Evolutionary conservation across 2,329 filamentous ascomycete species (phyloP).

Genomic region (Exophiala bonariae): DNA sequence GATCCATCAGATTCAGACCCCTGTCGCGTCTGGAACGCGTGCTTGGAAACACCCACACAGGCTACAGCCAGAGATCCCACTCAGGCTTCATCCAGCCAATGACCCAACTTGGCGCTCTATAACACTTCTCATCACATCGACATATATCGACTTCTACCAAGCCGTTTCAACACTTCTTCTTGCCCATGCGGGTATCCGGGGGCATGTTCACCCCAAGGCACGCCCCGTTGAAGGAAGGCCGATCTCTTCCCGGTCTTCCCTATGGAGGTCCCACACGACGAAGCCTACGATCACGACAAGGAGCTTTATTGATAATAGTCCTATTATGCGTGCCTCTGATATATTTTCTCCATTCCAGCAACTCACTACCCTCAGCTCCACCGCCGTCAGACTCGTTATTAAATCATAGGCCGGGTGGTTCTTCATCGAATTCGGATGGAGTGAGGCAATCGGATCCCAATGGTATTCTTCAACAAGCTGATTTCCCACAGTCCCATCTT

Average conservation of each 20-base stretch:
- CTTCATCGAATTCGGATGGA: too few relatives aligned
- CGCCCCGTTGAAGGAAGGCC: slow-evolving; percentile 22
- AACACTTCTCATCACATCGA: not conserved
- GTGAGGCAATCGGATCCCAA: slow-evolving; percentile 5
- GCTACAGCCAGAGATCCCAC: too few relatives aligned
- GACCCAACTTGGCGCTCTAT: not conserved
- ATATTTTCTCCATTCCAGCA: slow-evolving; percentile 14
- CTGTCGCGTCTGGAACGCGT: slow-evolving; percentile 25
- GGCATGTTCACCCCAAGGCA: slow-evolving; percentile 23
- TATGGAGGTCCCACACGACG: slow-evolving; percentile 18
- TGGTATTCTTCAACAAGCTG: slow-evolving; percentile 5
- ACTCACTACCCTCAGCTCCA: slow-evolving; percentile 1
- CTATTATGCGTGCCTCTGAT: slow-evolving; percentile 21
- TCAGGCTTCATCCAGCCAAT: too few relatives aligned
- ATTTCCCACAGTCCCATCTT: not conserved
- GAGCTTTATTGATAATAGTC: slow-evolving; percentile 13
- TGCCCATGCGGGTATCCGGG: slow-evolving; percentile 13
- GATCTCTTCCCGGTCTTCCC: slow-evolving; percentile 24
- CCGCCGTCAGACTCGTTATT: not conserved
- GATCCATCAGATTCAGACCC: slow-evolving; percentile 1
- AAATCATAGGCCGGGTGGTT: not conserved
- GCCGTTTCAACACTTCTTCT: not conserved
- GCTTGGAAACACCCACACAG: too few relatives aligned
- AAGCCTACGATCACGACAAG: slow-evolving; percentile 15
- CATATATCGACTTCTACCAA: not conserved